Conservation (phyloP, 208 protist genomes). For the Trypanosomatidae sp. region DNA sequence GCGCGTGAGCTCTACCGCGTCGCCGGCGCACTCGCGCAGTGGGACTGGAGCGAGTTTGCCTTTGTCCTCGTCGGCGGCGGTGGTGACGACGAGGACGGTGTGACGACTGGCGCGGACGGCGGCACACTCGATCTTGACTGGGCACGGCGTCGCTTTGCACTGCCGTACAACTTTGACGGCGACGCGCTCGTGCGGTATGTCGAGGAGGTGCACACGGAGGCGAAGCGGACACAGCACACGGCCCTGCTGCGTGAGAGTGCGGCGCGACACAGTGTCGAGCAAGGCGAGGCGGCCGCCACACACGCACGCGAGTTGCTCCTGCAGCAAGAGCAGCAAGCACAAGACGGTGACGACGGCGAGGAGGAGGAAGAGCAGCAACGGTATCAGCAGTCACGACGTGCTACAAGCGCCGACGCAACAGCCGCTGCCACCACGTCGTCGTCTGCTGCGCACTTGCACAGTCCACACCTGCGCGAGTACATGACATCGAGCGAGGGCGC, state of each 20-base stretch:
- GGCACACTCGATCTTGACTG: constrained; percentile 77
- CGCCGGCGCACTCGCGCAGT: constrained; percentile 53
- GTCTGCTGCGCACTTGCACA: constrained; percentile 42
- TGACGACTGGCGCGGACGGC: too few species aligned
- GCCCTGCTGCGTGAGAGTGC: constrained; percentile 51
- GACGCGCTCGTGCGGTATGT: constrained; percentile 78
- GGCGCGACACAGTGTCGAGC: constrained; percentile 19
- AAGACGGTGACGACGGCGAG: background rate
- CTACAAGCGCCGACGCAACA: constrained; percentile 3
- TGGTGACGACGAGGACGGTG: too few species aligned
- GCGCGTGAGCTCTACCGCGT: constrained; percentile 83
- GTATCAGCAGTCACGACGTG: background rate
- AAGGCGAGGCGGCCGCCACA: constrained; percentile 17
- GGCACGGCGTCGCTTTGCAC: constrained; percentile 33
- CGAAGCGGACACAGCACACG: constrained; percentile 39
- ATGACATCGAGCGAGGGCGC: constrained; percentile 37
- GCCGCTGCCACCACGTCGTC: constrained; percentile 5
- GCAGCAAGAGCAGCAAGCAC: background rate
- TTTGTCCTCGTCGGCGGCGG: too few species aligned
- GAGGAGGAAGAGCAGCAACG: background rate
- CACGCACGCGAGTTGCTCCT: constrained; percentile 50
- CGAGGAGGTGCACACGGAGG: constrained; percentile 65
- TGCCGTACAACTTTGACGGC: constrained; percentile 84
- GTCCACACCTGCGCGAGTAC: constrained; percentile 79
- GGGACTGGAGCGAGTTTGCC: constrained; percentile 85